Base-by-base conservation (phyloP, 1,284 basidiomycete species). In the Pulchroboletus neoregius region DNA sequence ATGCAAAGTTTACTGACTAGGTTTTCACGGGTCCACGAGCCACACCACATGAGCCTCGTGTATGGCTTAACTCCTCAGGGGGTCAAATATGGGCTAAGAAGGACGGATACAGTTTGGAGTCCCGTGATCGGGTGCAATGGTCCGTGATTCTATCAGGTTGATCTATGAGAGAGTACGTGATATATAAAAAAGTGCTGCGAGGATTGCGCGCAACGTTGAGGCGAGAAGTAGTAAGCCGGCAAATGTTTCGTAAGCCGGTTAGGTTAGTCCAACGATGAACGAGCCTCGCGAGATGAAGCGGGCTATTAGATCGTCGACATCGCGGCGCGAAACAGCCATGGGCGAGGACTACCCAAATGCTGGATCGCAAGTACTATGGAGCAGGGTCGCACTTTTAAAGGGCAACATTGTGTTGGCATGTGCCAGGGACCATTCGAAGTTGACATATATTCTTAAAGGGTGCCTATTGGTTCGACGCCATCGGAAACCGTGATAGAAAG, bases 81-180 rank as follows among this genome's bases (percentile, higher is more conserved):
- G 49, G 10, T 22, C 18, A 15, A 33, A 20, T 55, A 26, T 36
- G 34, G 54, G 4, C 30, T 23, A n/a, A n/a, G 27, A 36, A 40
- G 34, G 32, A 13, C 16, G 40, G 35, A 33, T 20, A 22, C n/a
- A 35, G 52, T 0, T 12, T 46, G 33, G 31, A 54, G 22, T 34
- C 22, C 31, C 16, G 42, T 47, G 51, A 24, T 43, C 34, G 20
- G 20, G n/a, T n/a, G n/a, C n/a, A 20, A 4, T 20, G 20, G 20
- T 20, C 41, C 36, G 42, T n/a, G 48, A 39, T 52, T 62, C 54
- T 57, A 55, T 55, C 51, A 35, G n/a, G 24, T 35, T 42, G 33
- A 54, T 57, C 45, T 45, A 45, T 56, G 44, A 37, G 38, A 43
- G 38, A 34, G 36, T 36, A 13, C 35, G 37, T 31, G 53, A 60